These are phyloP conservation scores for Claviceps monticola DNA, from an alignment of 2,329 filamentous ascomycete species.

Conservation along the genomic window DNA sequence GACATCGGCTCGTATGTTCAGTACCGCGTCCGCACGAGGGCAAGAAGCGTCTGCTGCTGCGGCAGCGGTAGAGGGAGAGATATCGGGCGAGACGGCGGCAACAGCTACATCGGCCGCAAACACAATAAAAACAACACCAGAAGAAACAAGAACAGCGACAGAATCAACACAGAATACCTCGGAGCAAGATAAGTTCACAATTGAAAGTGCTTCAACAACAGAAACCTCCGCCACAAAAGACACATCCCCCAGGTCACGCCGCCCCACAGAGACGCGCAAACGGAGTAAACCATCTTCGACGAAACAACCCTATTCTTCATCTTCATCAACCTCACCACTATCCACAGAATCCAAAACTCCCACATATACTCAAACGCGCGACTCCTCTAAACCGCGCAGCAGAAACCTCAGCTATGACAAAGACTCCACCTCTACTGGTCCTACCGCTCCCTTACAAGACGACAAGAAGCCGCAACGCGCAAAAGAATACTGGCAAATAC, in stretches of 20 bases:
- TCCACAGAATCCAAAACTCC: neutral
- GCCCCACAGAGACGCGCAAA: neutral
- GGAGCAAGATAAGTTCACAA: neutral
- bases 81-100: neutral
- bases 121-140: neutral
- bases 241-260: neutral
- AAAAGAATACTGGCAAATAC: conserved; percentile 51
- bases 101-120: neutral
- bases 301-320: neutral
- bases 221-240: neutral
- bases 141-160: neutral
- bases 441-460: no score
- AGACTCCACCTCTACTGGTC: neutral
- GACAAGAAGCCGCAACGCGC: neutral
- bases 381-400: neutral
- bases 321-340: neutral
- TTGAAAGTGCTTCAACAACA: no score
- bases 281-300: neutral
- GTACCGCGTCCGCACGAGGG: neutral
- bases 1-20: neutral
- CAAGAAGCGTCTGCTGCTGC: neutral
- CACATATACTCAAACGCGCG: neutral
- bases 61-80: neutral
- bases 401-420: neutral
- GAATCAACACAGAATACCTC: neutral